Conservation (phyloP, 305 asterid species). For the Ilex paraguariensis region DNA sequence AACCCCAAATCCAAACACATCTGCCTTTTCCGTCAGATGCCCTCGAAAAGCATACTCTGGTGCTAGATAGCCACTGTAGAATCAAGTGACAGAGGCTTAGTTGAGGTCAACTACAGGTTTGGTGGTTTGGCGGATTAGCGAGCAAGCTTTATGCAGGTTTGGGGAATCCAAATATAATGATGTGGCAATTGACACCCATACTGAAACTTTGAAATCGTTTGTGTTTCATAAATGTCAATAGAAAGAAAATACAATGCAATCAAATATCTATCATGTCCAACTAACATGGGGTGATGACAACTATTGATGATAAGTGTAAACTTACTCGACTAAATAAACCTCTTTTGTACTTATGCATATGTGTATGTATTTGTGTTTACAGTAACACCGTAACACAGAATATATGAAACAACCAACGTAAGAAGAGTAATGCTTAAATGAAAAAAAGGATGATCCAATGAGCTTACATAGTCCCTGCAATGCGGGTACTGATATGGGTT, state of each 20-base stretch:
- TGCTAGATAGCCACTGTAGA: neutral
- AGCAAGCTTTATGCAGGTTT: too few relatives aligned
- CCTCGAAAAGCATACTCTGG: neutral
- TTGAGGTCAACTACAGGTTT: neutral
- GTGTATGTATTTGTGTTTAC: too few relatives aligned
- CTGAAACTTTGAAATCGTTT: neutral
- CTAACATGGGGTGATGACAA: too few relatives aligned
- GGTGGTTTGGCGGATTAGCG: neutral
- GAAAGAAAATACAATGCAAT: too few relatives aligned
- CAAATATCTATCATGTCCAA: too few relatives aligned
- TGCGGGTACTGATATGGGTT: neutral
- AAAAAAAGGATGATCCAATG: neutral
- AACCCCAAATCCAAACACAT: neutral
- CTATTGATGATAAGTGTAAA: too few relatives aligned
- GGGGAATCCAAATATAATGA: neutral
- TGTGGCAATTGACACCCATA: neutral
- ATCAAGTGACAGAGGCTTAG: neutral
- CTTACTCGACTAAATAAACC: too few relatives aligned
- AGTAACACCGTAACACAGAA: neutral
- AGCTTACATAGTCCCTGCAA: neutral
- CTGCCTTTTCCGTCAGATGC: neutral
- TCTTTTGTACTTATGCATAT: too few relatives aligned
- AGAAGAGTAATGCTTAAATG: neutral
- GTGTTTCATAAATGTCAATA: neutral
- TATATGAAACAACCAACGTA: too few relatives aligned